Conservation (phyloP, 345 rosid genomes). For the Laguncularia racemosa region DNA sequence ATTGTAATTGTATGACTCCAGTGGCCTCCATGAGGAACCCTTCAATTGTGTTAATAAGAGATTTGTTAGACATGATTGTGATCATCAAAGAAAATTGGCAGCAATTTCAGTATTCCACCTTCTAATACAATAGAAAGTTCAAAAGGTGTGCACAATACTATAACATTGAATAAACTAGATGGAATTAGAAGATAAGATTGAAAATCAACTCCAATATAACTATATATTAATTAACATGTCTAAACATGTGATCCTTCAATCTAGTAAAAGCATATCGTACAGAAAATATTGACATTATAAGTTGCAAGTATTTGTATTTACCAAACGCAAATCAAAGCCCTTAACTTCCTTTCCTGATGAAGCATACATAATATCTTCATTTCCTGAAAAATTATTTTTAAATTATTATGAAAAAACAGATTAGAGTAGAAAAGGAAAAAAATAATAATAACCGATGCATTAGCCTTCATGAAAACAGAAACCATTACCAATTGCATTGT, state of each 20-base stretch:
- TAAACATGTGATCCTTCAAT: background rate
- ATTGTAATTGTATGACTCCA: conserved; percentile 59
- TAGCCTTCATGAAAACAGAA: no score
- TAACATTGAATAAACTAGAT: no score
- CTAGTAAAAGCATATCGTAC: background rate
- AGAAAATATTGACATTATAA: background rate
- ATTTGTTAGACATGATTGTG: background rate
- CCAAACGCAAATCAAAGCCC: conserved; percentile 79
- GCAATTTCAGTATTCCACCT: no score
- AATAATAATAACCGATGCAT: no score
- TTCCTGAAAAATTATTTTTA: conserved; percentile 34
- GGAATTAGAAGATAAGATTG: no score
- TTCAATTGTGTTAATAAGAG: conserved; percentile 16
- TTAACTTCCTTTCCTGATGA: conserved; percentile 61
- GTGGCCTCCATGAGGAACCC: conserved; percentile 43
- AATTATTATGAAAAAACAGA: background rate
- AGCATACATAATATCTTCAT: conserved; percentile 66
- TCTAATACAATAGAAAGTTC: no score
- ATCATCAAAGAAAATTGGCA: no score
- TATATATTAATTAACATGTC: background rate
- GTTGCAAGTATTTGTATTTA: conserved; percentile 16
- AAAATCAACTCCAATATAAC: no score
- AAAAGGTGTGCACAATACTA: no score
- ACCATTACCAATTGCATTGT: no score
- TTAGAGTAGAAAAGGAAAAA: no score